Conservation (phyloP, 306 rosid species). For the Hippophae rhamnoides region DNA sequence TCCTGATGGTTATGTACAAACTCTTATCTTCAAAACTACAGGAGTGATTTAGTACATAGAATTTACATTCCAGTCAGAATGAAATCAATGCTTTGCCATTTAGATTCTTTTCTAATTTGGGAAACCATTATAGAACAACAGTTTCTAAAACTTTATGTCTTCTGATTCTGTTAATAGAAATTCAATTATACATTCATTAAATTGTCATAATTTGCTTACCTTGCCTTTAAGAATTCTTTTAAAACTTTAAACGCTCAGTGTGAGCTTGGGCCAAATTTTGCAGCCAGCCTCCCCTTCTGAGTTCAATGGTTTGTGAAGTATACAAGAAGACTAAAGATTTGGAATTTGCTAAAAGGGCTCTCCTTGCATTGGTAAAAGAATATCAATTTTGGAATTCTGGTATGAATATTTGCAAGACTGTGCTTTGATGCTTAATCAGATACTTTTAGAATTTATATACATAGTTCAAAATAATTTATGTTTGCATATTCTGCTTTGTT, state of each 20-base stretch:
- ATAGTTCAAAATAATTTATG: conserved; percentile 3
- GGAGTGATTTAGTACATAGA: too few species aligned
- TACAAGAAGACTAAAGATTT: conserved; percentile 48
- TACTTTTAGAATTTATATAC: neutral
- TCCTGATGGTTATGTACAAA: too few species aligned
- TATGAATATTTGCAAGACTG: neutral
- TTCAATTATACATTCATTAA: too few species aligned
- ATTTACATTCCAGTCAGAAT: too few species aligned
- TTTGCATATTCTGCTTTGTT: conserved; percentile 14
- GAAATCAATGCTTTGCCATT: too few species aligned
- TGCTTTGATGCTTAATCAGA: conserved; percentile 1
- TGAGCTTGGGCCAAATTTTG: conserved; percentile 20
- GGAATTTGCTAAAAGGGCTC: conserved; percentile 49
- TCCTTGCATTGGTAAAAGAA: conserved; percentile 69
- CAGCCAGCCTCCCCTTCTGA: conserved; percentile 96
- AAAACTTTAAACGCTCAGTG: conserved; percentile 1
- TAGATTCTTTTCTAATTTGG: too few species aligned
- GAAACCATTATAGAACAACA: too few species aligned
- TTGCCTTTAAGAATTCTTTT: neutral
- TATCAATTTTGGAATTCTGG: conserved; percentile 89
- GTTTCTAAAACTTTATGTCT: too few species aligned
- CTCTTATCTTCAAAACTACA: too few species aligned
- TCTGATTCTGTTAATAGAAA: too few species aligned
- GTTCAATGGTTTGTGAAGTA: conserved; percentile 76
- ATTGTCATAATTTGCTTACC: too few species aligned